A percentile compares a stretch with the other conserved stretches of the same genome.
Conservation (phyloP, 2,329 filamentous ascomycete genomes). For the Fonsecaea pugnacius region DNA sequence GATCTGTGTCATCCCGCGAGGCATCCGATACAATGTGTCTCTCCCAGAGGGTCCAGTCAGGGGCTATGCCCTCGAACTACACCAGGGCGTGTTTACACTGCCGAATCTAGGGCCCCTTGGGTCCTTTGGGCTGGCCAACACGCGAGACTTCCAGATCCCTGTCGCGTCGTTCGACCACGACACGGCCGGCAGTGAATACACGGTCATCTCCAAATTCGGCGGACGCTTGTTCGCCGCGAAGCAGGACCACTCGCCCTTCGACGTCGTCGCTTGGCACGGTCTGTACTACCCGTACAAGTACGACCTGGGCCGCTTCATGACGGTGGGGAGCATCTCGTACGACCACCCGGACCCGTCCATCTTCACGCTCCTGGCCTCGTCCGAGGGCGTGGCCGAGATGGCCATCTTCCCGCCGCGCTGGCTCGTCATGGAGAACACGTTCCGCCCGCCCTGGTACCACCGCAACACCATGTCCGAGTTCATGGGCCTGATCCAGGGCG, state of each 20-base stretch:
- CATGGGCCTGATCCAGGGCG: slow-evolving; percentile 65
- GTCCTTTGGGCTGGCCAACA: slow-evolving; percentile 72
- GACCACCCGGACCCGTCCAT: slow-evolving; percentile 80
- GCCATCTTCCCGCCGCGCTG: slow-evolving; percentile 68
- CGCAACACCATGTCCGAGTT: slow-evolving; percentile 59
- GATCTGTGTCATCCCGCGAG: slow-evolving; percentile 74
- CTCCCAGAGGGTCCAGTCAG: slow-evolving; percentile 65
- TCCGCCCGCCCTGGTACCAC: slow-evolving; percentile 66
- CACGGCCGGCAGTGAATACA: slow-evolving; percentile 47
- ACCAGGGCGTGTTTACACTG: slow-evolving; percentile 71
- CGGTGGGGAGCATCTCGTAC: slow-evolving; percentile 71
- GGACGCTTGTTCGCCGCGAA: slow-evolving; percentile 66
- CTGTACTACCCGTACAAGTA: slow-evolving; percentile 82
- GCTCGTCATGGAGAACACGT: slow-evolving; percentile 65
- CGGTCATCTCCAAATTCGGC: slow-evolving; percentile 67
- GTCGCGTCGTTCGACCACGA: slow-evolving; percentile 64
- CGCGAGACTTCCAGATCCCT: slow-evolving; percentile 74
- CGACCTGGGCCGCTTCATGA: slow-evolving; percentile 76
- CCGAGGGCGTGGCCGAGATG: slow-evolving; percentile 67
- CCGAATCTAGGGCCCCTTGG: slow-evolving; percentile 75
- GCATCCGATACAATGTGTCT: slow-evolving; percentile 71
- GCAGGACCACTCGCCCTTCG: slow-evolving; percentile 74
- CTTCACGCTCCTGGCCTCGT: slow-evolving; percentile 68
- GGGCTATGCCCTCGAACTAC: slow-evolving; percentile 76
- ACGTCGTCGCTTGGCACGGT: slow-evolving; percentile 80